Percentiles rank a stretch among this genome's conserved stretches.
Conservation (phyloP, 495 filamentous ascomycete genomes). For the Penicillium simplicissimum region DNA sequence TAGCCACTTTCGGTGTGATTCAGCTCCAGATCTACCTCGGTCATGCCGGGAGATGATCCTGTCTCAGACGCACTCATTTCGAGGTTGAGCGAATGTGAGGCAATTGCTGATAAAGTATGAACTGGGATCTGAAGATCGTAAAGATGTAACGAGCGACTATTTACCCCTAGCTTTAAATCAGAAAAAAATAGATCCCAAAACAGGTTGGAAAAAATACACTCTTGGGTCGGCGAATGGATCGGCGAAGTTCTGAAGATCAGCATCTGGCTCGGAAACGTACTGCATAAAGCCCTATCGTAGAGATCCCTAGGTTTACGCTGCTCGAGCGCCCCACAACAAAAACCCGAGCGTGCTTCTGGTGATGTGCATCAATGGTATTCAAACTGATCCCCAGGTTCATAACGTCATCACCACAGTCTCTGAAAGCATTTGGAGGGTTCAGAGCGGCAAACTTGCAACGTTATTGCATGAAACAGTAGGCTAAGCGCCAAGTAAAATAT, state of each 20-base stretch:
- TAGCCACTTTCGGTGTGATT: slow-evolving; percentile 30
- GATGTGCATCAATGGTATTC: too few species aligned
- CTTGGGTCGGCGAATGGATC: neutral
- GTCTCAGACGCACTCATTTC: neutral
- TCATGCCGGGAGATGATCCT: neutral
- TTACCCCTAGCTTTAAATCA: neutral
- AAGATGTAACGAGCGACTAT: neutral
- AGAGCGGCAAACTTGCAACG: too few species aligned
- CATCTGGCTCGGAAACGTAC: neutral
- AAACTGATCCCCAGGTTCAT: neutral
- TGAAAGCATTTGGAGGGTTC: neutral
- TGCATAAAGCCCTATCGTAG: neutral
- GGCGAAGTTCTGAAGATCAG: neutral
- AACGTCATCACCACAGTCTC: neutral
- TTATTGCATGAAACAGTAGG: too few species aligned
- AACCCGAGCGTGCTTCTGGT: neutral
- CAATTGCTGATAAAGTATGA: neutral
- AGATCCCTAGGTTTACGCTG: neutral
- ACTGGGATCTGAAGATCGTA: neutral
- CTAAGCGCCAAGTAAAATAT: neutral
- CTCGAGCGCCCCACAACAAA: neutral
- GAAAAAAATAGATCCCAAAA: neutral
- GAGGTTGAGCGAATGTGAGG: neutral
- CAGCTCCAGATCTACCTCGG: slow-evolving; percentile 28
- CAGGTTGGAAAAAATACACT: neutral